Evolutionary conservation across 805 yeast species (phyloP), one percentile per base, ranked within the genome.

Genomic region (Zygosaccharomyces siamensis): DNA sequence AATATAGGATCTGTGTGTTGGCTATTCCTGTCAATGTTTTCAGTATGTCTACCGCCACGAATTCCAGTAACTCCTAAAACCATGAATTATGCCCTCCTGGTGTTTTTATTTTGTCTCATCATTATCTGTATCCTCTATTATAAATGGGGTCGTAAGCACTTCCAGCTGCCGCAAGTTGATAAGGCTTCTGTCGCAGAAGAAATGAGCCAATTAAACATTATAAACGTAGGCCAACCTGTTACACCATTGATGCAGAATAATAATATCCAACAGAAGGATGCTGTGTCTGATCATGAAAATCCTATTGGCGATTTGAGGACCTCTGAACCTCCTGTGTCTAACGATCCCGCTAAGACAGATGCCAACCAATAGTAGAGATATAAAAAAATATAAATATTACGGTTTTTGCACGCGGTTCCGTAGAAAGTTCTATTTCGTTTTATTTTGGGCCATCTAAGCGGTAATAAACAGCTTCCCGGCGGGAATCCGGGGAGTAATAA

Each of bases 11-110:
- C 89, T 26, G 74, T 83, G 5, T 45, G 73, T 8, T 85, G 89
- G 85, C 73, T 84, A 12, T 33, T 75, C 3, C 61, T 83, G 32
- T 79, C 86, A 28, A 73, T 79, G 52, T 63, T 83, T 42, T 72
- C 85, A 0, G 71, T 86, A n/a, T 83, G 89, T 54, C 69, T 83
- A 62, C 92, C 92, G 0, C 84, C 89, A 0, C 80, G 80, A 43
- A 70, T 84, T 44, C 79, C 78, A 20, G 75, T 79, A 4, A 74
- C 75, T 1, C 55, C 62, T 0, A 47, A 49, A 3, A 59, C 73
- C 1, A 73, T 73, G 76, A 73, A 73, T 54, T 73, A 73, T 57
- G 89, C 95, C 0, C 65, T 80, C n/a, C 75, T 77, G 7, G 89
- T 86, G 3, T 78, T 84, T 53, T 52, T 72, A 0, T 54, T 73